Evolutionary conservation across 768 basidiomycete species (phyloP), one percentile per base, ranked within the genome.

Genomic region (Austroboletus eburneus): DNA sequence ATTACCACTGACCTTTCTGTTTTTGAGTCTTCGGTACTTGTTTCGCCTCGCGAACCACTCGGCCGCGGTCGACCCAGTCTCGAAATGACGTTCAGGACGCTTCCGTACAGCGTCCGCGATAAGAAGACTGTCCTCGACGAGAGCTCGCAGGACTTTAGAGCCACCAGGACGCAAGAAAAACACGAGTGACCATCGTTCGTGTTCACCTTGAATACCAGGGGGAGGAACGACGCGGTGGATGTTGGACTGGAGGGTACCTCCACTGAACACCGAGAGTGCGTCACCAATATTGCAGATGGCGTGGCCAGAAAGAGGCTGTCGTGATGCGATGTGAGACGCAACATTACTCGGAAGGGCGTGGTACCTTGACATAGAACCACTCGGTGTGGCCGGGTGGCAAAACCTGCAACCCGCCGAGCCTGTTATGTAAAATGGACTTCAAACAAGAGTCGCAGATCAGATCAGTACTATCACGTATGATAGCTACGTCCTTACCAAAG

Each of bases 401-500:
- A 0, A 87, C 83, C 50, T 87, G 85, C 4, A 87, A 66, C 0
- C 85, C 85, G 3, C 85, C 85, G 0, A 86, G 73, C 3, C 73
- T 74, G 58, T 86, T 87, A 56, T 85, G 81, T 46, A 87, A 65
- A 68, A 86, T 79, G 0, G 81, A 80, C 78, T 82, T 27, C n/a
- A n/a, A 47, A 25, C 16, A 12, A 23, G 20, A 9, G 13, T 34
- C 16, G 30, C 12, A 6, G 30, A 13, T 32, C 12, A 14, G 30
- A 7, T 27, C 10, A 10, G 5, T 5, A 5, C 6, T 27, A 5
- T 10, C 25, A 27, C 5, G 25, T 27, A 5, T 10, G 10, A 27
- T 27, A 10, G 6, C 5, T 27, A 10, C 25, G 25, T 6, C 37
- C 76, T 57, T 53, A 82, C 82, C 47, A 85, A 58, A 17, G 79